Evolutionary conservation across 441 rosid species (phyloP).

Genomic region (Adansonia gregorii): DNA sequence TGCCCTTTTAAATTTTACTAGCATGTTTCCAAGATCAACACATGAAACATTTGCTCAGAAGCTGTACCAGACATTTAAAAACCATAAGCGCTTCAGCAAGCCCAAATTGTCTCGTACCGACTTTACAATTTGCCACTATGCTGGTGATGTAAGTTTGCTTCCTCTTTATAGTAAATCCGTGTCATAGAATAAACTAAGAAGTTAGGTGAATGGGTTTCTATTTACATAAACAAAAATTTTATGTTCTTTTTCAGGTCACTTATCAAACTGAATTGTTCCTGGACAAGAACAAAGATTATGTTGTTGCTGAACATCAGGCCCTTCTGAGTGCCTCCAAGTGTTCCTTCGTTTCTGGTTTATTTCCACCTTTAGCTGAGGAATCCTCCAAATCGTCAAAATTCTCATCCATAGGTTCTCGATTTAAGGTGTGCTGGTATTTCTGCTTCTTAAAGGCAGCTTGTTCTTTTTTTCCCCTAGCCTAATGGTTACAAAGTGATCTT

Average conservation of each 20-base stretch:
- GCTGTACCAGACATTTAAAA: conserved; percentile 93
- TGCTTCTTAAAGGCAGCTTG: conserved; percentile 18
- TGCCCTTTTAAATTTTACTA: conserved; percentile 26
- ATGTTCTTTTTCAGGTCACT: conserved; percentile 69
- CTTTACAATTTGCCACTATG: conserved; percentile 96
- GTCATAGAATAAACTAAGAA: conserved; percentile 26
- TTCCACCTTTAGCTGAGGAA: conserved; percentile 77
- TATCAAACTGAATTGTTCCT: conserved; percentile 95
- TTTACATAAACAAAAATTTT: conserved; percentile 20
- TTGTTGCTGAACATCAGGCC: conserved; percentile 97
- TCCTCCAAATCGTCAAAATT: conserved; percentile 88
- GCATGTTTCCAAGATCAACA: conserved; percentile 99
- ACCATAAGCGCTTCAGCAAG: conserved; percentile 89
- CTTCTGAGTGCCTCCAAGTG: conserved; percentile 88
- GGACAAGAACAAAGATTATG: conserved; percentile 99
- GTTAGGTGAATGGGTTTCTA: conserved; percentile 10
- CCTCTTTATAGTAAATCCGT: conserved; percentile 22
- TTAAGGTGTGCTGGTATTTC: conserved; percentile 68
- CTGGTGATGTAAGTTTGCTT: conserved; percentile 83
- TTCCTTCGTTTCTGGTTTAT: conserved; percentile 84
- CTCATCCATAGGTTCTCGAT: conserved; percentile 97
- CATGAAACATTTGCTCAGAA: conserved; percentile 99
- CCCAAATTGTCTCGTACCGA: conserved; percentile 92
- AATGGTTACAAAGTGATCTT: conserved; percentile 23
- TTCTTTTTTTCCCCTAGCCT: conserved; percentile 18